Evolutionary conservation across 805 yeast species (phyloP), one percentile per base, ranked within the genome.

Genomic region (Saccharomycopsis sp.): DNA sequence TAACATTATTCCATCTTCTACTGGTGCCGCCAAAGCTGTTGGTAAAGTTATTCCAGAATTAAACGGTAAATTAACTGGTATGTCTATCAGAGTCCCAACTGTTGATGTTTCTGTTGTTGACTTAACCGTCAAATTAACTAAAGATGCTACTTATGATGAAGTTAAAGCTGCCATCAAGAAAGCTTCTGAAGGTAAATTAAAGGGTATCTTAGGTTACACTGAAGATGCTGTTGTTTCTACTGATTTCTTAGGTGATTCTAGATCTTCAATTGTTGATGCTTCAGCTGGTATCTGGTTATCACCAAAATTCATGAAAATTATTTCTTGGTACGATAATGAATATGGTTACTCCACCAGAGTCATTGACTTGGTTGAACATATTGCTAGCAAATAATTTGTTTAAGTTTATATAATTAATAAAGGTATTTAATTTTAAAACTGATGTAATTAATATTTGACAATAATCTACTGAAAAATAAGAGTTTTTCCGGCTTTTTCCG

Each of bases 21-120:
- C 95, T 50, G 95, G 95, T 78, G 95, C 95, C 58, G 95, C 95
- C 60, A 86, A 86, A 79, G 95, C 95, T 52, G 95, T 86, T 56
- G 95, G 95, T 65, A 84, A 84, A 76, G 95, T 86, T 56, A 79
- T 86, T 58, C 95, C 95, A 52, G 79, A 72, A 58, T 75, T 86
- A 58, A 79, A 80, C 69, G 95, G 95, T 60, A 85, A 84, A 72
- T 79, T 86, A 64, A 86, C 95, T 52, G 95, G 95, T 73, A 72
- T 85, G 77, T 78, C 95, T 49, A 70, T 86, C 69, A 82, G 95
- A 71, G 95, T 86, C 49, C 95, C 95, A 65, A 86, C 95, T 61
- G 75, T 75, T 52, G 94, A 86, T 62, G 94, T 86, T 47, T 86
- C 95, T 49, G 92, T 86, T 58, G 95, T 86, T 57, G 95, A 86